phyloP scores from a whole-genome alignment of 2,329 filamentous ascomycete species.

The Penicillium concentricum region DNA sequence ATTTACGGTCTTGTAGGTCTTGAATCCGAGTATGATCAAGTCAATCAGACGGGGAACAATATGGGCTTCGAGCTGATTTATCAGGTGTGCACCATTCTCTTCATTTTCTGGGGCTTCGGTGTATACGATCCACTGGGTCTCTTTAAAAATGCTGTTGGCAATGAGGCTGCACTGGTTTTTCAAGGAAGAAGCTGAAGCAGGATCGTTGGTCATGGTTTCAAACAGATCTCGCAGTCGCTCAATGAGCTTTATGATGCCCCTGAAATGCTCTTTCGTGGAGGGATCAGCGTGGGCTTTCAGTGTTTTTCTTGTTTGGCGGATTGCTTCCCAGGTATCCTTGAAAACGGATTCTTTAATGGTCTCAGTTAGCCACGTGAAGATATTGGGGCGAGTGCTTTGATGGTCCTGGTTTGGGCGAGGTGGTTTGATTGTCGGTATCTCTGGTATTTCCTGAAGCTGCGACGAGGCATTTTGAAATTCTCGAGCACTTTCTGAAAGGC shows the following conservation, averaged over 20 bases:
- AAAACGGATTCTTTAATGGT: constrained; percentile 4
- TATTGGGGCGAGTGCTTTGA: background rate
- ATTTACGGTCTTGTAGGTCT: constrained; percentile 1
- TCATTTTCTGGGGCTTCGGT: constrained; percentile 7
- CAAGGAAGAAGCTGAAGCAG: background rate
- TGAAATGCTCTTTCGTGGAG: background rate
- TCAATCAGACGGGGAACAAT: constrained; percentile 13
- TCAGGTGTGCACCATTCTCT: background rate
- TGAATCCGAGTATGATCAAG: constrained; percentile 13
- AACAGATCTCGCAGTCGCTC: background rate
- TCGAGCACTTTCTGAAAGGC: background rate
- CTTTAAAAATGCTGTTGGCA: constrained; percentile 5
- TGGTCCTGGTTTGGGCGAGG: background rate
- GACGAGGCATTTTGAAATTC: background rate
- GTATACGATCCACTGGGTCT: constrained; percentile 7
- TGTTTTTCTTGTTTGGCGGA: background rate
- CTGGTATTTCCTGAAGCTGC: background rate
- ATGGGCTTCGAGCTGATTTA: constrained; percentile 20
- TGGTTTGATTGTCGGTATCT: background rate
- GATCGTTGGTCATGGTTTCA: background rate
- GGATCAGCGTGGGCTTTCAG: background rate
- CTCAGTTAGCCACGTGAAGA: constrained; percentile 4
- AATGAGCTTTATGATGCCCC: background rate
- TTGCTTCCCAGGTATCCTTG: constrained; percentile 1
- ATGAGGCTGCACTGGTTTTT: constrained; percentile 1